Evolutionary conservation across 2,329 filamentous ascomycete genomes (phyloP).

Genomic region (Aspergillus fumigatus): DNA sequence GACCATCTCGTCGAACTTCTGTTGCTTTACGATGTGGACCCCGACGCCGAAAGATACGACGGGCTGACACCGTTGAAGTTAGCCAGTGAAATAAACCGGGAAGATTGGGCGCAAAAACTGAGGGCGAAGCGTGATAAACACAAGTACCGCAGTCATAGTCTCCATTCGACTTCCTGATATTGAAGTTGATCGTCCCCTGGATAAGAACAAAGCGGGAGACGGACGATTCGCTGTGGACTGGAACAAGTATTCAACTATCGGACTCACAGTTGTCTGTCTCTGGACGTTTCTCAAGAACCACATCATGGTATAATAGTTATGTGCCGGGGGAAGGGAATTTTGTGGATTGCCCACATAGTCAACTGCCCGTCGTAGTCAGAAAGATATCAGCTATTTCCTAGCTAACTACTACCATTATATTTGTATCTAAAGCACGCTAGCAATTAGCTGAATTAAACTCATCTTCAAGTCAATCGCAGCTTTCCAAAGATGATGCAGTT

Average conservation of each 20-base stretch:
- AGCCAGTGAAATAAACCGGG: no score
- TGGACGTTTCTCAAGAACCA: neutral
- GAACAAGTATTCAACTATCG: neutral
- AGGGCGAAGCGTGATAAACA: neutral
- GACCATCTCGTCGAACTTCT: neutral
- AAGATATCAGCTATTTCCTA: neutral
- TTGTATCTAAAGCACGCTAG: neutral
- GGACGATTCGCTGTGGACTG: no score
- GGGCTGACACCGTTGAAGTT: no score
- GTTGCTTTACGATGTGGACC: neutral
- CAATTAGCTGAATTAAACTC: neutral
- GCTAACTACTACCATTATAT: neutral
- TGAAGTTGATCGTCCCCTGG: no score
- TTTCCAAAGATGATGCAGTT: neutral
- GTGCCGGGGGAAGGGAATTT: no score
- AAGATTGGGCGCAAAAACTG: no score
- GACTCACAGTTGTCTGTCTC: neutral
- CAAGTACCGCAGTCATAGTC: neutral
- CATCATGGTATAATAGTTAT: neutral
- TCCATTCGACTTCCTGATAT: neutral
- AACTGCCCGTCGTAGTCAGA: neutral
- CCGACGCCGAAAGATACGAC: neutral
- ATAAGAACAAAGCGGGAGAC: no score
- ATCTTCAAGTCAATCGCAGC: no score
- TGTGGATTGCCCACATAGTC: no score